A percentile compares a stretch with the other conserved stretches of the same genome.
Conservation (phyloP, 1,284 basidiomycete species). For the Tetrapyrgos nigripes region DNA sequence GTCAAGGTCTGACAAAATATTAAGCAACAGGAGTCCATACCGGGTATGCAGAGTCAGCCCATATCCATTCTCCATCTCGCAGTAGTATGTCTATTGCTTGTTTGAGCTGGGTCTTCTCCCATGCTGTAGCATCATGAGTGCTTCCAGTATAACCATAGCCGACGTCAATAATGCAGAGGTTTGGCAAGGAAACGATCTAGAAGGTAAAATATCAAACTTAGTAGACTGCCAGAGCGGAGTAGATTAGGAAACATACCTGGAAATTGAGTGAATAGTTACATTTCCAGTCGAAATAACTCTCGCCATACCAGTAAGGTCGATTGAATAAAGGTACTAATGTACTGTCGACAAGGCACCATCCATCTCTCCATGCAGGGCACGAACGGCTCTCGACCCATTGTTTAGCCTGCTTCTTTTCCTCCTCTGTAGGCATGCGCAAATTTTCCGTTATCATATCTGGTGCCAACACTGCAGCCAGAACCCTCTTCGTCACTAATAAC, state of each 20-base stretch:
- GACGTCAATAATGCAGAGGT: slow-evolving; percentile 6
- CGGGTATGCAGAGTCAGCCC: slow-evolving; percentile 29
- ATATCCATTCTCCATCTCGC: no score
- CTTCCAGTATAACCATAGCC: no score
- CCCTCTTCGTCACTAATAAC: background rate
- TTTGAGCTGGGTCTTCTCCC: background rate
- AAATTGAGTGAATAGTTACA: no score
- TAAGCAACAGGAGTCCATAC: background rate
- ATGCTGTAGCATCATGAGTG: slow-evolving; percentile 10
- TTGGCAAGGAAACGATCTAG: slow-evolving; percentile 8
- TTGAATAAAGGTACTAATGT: no score
- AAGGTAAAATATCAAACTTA: background rate
- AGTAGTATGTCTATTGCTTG: slow-evolving; percentile 14
- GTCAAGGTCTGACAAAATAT: background rate
- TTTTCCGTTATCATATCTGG: background rate
- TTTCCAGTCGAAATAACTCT: slow-evolving; percentile 42
- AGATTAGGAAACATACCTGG: slow-evolving; percentile 27
- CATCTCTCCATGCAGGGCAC: slow-evolving; percentile 27
- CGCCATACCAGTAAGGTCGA: slow-evolving; percentile 32
- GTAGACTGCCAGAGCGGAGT: slow-evolving; percentile 25
- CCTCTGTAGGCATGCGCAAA: background rate
- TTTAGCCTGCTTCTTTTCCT: slow-evolving; percentile 8
- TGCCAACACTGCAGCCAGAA: background rate
- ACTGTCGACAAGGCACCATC: slow-evolving; percentile 30
- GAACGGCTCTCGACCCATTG: slow-evolving; percentile 17